phyloP scores from a whole-genome alignment of 306 rosid genomes.

The Cucumis melo region DNA sequence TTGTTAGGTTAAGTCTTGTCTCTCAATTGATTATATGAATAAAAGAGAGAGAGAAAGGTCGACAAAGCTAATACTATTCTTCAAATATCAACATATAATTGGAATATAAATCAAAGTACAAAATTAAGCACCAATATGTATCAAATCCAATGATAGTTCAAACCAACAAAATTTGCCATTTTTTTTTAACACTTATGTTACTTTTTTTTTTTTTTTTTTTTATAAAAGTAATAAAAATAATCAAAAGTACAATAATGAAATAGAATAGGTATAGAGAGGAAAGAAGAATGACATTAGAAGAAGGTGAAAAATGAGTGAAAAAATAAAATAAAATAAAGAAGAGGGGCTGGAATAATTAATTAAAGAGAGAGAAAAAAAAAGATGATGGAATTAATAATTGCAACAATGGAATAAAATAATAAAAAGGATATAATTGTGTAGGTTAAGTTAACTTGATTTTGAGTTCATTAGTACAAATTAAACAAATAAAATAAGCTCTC shows the following conservation, averaged over 20 bases:
- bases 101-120: not conserved
- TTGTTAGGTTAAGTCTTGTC: not conserved
- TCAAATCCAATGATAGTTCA: no score
- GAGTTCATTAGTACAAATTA: not conserved
- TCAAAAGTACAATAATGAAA: not conserved
- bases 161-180: not conserved
- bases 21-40: not conserved
- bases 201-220: not conserved
- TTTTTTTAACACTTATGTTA: no score
- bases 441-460: not conserved
- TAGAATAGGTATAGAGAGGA: not conserved
- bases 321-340: not conserved
- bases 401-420: not conserved
- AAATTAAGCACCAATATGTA: not conserved
- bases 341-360: not conserved
- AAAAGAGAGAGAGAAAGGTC: not conserved
- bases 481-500: not conserved
- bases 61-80: not conserved
- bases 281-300: not conserved
- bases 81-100: not conserved
- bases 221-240: not conserved
- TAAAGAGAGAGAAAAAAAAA: not conserved
- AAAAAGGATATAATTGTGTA: not conserved
- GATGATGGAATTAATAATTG: slow-evolving; percentile 1
- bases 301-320: not conserved